Evolutionary conservation across 2,329 filamentous ascomycete genomes (phyloP).

Genomic region (Metarhizium brunneum): DNA sequence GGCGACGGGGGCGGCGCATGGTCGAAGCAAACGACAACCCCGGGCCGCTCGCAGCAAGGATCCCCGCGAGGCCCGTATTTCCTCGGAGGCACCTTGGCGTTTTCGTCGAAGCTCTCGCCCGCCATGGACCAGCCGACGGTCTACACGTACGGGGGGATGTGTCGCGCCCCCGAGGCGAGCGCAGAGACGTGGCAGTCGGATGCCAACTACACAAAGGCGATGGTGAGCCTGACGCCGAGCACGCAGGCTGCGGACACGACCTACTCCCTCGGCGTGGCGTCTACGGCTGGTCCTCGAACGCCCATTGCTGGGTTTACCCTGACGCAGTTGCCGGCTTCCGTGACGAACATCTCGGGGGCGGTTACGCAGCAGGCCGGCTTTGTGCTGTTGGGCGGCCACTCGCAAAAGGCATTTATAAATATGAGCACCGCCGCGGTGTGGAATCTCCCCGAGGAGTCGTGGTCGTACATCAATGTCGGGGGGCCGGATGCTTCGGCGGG

Average conservation of each 20-base stretch:
- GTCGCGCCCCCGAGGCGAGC: constrained; percentile 41
- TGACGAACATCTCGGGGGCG: constrained; percentile 55
- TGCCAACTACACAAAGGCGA: constrained; percentile 71
- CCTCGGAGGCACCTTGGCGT: constrained; percentile 52
- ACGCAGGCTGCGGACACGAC: constrained; percentile 15
- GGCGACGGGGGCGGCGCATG: constrained; percentile 14
- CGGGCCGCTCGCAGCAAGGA: constrained; percentile 12
- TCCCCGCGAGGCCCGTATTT: constrained; percentile 33
- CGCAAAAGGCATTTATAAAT: constrained; percentile 75
- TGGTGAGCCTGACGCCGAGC: constrained; percentile 56
- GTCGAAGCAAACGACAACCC: constrained; percentile 19
- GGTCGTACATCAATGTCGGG: constrained; percentile 70
- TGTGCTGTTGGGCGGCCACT: constrained; percentile 79
- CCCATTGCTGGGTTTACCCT: constrained; percentile 82
- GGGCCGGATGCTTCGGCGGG: constrained; percentile 20
- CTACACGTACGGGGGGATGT: constrained; percentile 89
- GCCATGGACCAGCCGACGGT: constrained; percentile 43
- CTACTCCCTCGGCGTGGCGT: constrained; percentile 29
- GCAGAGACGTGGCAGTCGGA: constrained; percentile 50
- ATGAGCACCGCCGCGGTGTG: constrained; percentile 88
- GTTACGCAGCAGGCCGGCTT: constrained; percentile 68
- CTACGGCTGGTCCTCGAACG: constrained; percentile 53
- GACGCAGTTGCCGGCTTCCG: constrained; percentile 62
- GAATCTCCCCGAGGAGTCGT: constrained; percentile 75
- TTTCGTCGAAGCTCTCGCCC: constrained; percentile 51